These are phyloP conservation scores for Podospora comata DNA, from an alignment of 495 filamentous ascomycete species.

Conservation along the genomic window DNA sequence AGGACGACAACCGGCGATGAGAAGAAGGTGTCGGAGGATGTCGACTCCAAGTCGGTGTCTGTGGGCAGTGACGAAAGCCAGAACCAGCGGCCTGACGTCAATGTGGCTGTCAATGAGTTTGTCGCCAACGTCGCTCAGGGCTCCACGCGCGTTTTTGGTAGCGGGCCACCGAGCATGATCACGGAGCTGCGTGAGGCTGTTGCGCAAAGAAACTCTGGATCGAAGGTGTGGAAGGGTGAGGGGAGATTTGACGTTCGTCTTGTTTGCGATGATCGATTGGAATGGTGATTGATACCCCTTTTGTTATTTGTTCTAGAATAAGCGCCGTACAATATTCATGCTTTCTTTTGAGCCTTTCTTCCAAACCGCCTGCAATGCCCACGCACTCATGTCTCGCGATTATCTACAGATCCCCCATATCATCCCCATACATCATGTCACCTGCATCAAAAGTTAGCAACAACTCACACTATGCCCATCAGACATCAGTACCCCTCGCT, in stretches of 20 bases:
- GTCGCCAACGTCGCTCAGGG: slow-evolving; percentile 40
- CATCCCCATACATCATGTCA: not conserved
- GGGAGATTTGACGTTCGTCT: slow-evolving; percentile 54
- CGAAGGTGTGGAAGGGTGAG: slow-evolving; percentile 53
- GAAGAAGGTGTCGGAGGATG: slow-evolving; percentile 13
- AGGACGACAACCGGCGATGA: slow-evolving; percentile 24
- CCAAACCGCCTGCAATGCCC: too few relatives aligned
- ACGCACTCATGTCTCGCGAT: not conserved
- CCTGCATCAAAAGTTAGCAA: slow-evolving; percentile 5
- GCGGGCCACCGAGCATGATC: slow-evolving; percentile 60
- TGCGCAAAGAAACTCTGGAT: slow-evolving; percentile 48
- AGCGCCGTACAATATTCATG: not conserved
- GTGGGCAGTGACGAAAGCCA: not conserved
- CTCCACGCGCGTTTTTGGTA: slow-evolving; percentile 55
- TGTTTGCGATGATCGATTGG: slow-evolving; percentile 54
- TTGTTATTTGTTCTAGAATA: slow-evolving; percentile 7
- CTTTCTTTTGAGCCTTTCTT: not conserved
- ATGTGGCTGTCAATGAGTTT: slow-evolving; percentile 36
- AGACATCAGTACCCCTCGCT: slow-evolving; percentile 9
- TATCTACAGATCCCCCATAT: not conserved
- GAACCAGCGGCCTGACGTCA: slow-evolving; percentile 33
- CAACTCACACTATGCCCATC: not conserved
- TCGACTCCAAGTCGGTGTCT: slow-evolving; percentile 19
- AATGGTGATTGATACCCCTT: slow-evolving; percentile 35
- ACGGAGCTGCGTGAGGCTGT: slow-evolving; percentile 54